These are phyloP conservation scores for Fraxinus americana DNA, from an alignment of 257 asterid genomes.

Conservation along the genomic window DNA sequence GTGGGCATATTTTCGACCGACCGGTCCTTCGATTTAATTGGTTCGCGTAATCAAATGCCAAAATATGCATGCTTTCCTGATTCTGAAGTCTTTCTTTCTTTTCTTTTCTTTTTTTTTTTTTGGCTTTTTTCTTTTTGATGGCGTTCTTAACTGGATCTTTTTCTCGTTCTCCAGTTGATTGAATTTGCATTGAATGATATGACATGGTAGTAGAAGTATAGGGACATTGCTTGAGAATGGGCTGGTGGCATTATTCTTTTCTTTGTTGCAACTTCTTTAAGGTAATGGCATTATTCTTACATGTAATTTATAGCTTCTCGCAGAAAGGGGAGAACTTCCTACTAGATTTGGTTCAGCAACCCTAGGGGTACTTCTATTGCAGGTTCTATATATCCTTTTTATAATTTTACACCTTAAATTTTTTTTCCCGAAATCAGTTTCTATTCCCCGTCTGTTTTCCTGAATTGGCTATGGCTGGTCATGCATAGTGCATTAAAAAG, in stretches of 20 bases:
- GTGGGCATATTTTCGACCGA: background rate
- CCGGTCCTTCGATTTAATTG: background rate
- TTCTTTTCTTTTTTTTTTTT: background rate
- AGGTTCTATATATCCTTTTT: conserved; percentile 49
- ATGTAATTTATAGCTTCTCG: conserved; percentile 75
- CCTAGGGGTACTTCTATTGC: conserved; percentile 90
- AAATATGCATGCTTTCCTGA: background rate
- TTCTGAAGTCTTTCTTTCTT: background rate
- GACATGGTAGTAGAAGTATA: background rate
- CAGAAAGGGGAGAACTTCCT: conserved; percentile 99
- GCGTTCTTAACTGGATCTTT: background rate
- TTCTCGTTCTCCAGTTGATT: background rate
- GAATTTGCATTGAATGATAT: background rate
- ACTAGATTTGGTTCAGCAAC: conserved; percentile 99
- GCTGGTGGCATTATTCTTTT: background rate
- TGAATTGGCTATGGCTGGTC: conserved; percentile 35
- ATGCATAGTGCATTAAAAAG: conserved; percentile 26
- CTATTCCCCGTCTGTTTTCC: conserved; percentile 16
- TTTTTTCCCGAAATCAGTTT: conserved; percentile 19
- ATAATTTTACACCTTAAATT: background rate
- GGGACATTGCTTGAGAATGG: background rate
- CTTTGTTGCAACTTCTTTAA: background rate
- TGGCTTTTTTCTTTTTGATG: background rate
- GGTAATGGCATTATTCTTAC: conserved; percentile 37
- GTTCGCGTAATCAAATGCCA: background rate